Percentiles rank a stretch among this genome's conserved stretches.
Evolutionary conservation across 306 rosid genomes (phyloP).

Genomic region (Gillenia trifoliata): DNA sequence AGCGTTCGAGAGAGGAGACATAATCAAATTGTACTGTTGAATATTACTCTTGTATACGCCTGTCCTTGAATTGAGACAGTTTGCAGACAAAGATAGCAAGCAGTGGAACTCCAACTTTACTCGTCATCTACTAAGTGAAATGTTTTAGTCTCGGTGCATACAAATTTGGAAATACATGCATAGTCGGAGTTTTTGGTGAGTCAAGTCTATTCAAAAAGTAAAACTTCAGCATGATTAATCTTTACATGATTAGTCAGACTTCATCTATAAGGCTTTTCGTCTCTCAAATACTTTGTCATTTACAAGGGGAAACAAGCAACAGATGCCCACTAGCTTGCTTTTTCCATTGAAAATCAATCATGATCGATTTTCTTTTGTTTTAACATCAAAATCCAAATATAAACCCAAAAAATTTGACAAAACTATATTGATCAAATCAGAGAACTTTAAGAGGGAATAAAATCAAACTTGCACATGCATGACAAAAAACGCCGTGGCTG

Average conservation of each 20-base stretch:
- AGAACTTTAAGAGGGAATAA: not conserved
- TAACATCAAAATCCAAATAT: not conserved
- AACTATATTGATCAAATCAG: not conserved
- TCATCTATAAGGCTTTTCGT: too few relatives aligned
- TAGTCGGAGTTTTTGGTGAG: too few relatives aligned
- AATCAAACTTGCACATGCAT: constrained; percentile 87
- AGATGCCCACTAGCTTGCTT: not conserved
- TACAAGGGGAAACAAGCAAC: too few relatives aligned
- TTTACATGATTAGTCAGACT: not conserved
- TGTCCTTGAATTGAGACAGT: too few relatives aligned
- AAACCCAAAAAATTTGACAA: not conserved
- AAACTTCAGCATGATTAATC: not conserved
- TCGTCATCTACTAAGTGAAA: not conserved
- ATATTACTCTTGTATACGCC: too few relatives aligned
- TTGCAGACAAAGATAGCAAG: not conserved
- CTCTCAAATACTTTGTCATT: too few relatives aligned
- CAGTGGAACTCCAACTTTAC: not conserved
- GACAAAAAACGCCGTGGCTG: constrained; percentile 70
- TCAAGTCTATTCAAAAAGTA: not conserved
- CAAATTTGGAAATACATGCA: not conserved
- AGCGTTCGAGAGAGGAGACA: too few relatives aligned
- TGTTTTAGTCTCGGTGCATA: not conserved
- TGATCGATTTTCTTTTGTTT: not conserved
- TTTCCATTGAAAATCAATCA: not conserved
- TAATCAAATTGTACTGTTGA: too few relatives aligned